A percentile compares a stretch with the other conserved stretches of the same genome.
Evolutionary conservation across 768 basidiomycete genomes (phyloP).

Genomic region (Termitomyces sp.): DNA sequence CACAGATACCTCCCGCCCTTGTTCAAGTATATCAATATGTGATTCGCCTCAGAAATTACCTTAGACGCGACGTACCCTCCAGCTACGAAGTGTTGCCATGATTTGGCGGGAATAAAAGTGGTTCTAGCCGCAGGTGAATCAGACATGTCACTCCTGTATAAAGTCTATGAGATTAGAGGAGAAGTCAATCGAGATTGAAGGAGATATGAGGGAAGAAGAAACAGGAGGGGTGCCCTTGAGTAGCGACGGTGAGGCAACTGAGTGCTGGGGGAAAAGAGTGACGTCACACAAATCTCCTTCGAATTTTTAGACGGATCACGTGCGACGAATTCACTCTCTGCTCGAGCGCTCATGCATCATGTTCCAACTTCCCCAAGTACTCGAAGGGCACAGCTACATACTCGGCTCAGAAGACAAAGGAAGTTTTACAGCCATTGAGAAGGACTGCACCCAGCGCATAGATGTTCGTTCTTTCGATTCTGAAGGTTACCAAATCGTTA

Average conservation of each 20-base stretch:
- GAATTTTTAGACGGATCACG: slow-evolving; percentile 12
- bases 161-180: not conserved
- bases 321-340: not conserved
- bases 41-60: not conserved
- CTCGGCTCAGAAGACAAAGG: not conserved
- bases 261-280: not conserved
- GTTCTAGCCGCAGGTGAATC: slow-evolving; percentile 27
- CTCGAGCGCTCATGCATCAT: no score
- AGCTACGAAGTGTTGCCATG: slow-evolving; percentile 81
- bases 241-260: not conserved
- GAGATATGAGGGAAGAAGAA: not conserved
- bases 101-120: slow-evolving; percentile 58
- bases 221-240: not conserved
- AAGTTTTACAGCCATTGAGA: not conserved
- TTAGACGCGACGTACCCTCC: slow-evolving; percentile 65
- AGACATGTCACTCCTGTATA: slow-evolving; percentile 12
- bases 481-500: no score
- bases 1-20: slow-evolving; percentile 97
- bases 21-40: not conserved
- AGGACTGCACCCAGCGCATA: not conserved
- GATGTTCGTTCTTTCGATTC: slow-evolving; percentile 47
- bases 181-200: not conserved
- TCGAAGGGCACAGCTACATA: slow-evolving; percentile 14
- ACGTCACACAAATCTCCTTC: not conserved
- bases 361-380: no score